Evolutionary conservation across 768 basidiomycete genomes (phyloP).

Genomic region (Kwoniella mangroviensis): DNA sequence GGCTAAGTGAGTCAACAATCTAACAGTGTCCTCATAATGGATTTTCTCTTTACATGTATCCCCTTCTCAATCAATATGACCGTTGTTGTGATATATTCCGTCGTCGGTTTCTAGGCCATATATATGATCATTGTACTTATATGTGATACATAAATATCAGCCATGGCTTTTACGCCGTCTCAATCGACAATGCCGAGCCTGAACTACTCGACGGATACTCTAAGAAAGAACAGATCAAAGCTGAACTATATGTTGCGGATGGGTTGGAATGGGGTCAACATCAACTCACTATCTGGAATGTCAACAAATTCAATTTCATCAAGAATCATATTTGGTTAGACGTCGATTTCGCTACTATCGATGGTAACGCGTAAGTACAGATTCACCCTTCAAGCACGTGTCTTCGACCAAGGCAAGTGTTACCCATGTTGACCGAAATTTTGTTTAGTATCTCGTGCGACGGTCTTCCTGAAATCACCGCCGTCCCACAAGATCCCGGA

Average conservation of each 20-base stretch:
- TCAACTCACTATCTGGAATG: conserved; percentile 19
- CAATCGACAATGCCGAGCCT: conserved; percentile 12
- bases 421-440: not conserved
- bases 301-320: conserved; percentile 10
- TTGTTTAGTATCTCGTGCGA: conserved; percentile 7
- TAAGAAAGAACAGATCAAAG: conserved; percentile 9
- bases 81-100: too few species aligned
- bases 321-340: conserved; percentile 19
- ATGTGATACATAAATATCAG: not conserved
- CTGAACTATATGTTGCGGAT: conserved; percentile 11
- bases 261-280: conserved; percentile 21
- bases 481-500: not conserved
- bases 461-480: conserved; percentile 5
- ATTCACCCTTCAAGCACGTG: not conserved
- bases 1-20: conserved; percentile 20
- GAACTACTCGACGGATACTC: conserved; percentile 18
- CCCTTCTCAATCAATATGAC: too few species aligned
- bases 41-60: too few species aligned
- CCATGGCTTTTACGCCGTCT: conserved; percentile 21
- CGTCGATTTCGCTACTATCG: conserved; percentile 17
- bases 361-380: conserved; percentile 18
- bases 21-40: too few species aligned
- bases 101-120: too few species aligned
- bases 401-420: not conserved
- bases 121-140: not conserved